Base-by-base conservation (phyloP, 305 asterid species). In the Rubia peregrina region DNA sequence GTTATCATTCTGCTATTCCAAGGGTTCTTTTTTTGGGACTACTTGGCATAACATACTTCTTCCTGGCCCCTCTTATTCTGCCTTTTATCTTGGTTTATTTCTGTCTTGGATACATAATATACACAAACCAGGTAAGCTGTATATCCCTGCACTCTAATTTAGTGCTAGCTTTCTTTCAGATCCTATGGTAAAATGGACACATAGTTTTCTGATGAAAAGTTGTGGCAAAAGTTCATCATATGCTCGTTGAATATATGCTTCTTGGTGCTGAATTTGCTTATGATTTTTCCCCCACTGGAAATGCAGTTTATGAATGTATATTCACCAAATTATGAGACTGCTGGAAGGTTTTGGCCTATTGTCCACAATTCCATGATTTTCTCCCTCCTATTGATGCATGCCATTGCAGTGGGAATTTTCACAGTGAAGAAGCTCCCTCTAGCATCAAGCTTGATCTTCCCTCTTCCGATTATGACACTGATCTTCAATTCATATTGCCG, bases 291-390 rank as follows among this genome's bases (percentile, higher is more conserved):
- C 19, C 16, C 44, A 9, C 44, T 67, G 65, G 5, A 22, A 57
- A 49, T 69, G 74, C 85, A 82, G 86, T 72, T 82, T 67, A 76
- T 82, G 61, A 74, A 77, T 71, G 86, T 82, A 9, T 82, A 82
- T 70, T 73, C 72, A 59, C 79, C 84, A 53, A 70, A 71, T 71
- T 82, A 82, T 68, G 74, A 82, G 68, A 82, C 82, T 36, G 82
- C 82, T 33, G 86, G 86, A 73, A 68, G 69, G 43, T 82, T 79
- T 61, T 82, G 86, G 86, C 86, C 83, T 73, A 68, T 79, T 72
- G 77, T 75, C 73, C 86, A 82, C 56, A 77, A 77, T 68, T 67
- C 81, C 5, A 73, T 76, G 49, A 82, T 82, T 53, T 82, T 79
- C 76, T 79, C 86, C 9, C 66, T 82, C 49, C 75, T 82, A 63